Percentiles rank a stretch among this genome's conserved stretches.
Conservation (phyloP, 768 basidiomycete genomes). For the Pulveroboletus sp. region DNA sequence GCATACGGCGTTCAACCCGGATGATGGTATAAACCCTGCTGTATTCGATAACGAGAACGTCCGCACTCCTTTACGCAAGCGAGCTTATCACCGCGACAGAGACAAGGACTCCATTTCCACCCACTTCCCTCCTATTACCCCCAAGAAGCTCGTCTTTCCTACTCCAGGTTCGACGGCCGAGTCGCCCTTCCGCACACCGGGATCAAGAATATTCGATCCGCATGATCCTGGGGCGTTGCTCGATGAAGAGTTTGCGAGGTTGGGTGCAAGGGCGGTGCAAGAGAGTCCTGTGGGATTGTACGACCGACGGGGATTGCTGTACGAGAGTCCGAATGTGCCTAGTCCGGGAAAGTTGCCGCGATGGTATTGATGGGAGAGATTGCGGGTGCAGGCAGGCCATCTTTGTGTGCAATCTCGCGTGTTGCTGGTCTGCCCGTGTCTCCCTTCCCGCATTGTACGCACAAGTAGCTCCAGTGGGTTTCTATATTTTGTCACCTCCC, state of each 20-base stretch:
- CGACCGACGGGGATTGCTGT: conserved; percentile 55
- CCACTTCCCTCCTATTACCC: conserved; percentile 38
- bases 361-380: conserved; percentile 42
- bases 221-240: conserved; percentile 64
- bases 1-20: conserved; percentile 24
- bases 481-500: neutral
- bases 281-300: conserved; percentile 69
- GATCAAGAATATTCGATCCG: conserved; percentile 55
- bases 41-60: conserved; percentile 35
- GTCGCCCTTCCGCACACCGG: conserved; percentile 49
- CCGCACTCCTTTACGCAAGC: conserved; percentile 44
- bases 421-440: neutral
- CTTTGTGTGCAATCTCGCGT: neutral
- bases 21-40: conserved; percentile 34
- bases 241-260: conserved; percentile 66
- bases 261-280: conserved; percentile 38
- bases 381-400: neutral
- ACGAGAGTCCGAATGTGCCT: conserved; percentile 65
- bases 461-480: neutral
- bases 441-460: neutral
- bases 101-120: conserved; percentile 17
- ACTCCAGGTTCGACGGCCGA: conserved; percentile 26
- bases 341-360: conserved; percentile 52
- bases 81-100: conserved; percentile 27
- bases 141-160: conserved; percentile 38